Percentiles rank a stretch among this genome's conserved stretches.
Conservation (phyloP, 208 protist species). For the Vickermania ingenoplastis region DNA sequence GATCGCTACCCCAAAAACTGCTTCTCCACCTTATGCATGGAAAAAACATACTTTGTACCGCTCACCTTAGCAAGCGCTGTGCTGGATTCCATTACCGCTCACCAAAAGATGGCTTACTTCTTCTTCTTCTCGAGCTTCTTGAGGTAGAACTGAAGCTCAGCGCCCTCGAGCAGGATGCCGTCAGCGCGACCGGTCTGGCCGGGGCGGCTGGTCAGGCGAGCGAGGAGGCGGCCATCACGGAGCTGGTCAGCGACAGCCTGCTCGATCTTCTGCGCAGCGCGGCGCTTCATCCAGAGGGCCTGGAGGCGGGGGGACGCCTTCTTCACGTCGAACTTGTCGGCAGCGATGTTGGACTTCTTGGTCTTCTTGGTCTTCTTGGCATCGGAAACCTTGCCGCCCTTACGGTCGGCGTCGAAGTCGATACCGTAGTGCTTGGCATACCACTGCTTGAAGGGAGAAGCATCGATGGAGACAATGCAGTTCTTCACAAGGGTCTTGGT, state of each 20-base stretch:
- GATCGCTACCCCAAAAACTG: too few relatives aligned
- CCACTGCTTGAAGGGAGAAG: conserved; percentile 97
- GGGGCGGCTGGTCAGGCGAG: conserved; percentile 95
- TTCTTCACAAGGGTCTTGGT: conserved; percentile 99
- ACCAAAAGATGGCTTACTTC: conserved; percentile 39
- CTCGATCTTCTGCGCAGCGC: conserved; percentile 72
- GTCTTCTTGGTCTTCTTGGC: conserved; percentile 80
- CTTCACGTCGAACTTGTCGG: conserved; percentile 68
- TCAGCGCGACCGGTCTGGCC: conserved; percentile 97
- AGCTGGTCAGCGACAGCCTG: conserved; percentile 90
- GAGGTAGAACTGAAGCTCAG: conserved; percentile 99
- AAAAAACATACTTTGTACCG: too few relatives aligned
- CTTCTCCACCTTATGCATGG: too few relatives aligned
- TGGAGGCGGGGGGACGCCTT: conserved; percentile 52
- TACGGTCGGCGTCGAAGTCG: conserved; percentile 89
- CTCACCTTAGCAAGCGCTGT: too few relatives aligned
- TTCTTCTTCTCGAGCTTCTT: conserved; percentile 98
- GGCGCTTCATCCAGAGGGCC: conserved; percentile 72
- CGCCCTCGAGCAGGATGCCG: conserved; percentile 98
- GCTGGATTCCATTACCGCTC: too few relatives aligned
- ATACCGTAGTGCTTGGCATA: conserved; percentile 98
- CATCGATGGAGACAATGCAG: conserved; percentile 96
- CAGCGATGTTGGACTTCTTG: too few relatives aligned
- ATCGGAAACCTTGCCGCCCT: conserved; percentile 37
- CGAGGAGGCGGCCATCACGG: conserved; percentile 91